Evolutionary conservation across 192 early-diverging fungal species (phyloP).

Genomic region (Dissophora globulifera): DNA sequence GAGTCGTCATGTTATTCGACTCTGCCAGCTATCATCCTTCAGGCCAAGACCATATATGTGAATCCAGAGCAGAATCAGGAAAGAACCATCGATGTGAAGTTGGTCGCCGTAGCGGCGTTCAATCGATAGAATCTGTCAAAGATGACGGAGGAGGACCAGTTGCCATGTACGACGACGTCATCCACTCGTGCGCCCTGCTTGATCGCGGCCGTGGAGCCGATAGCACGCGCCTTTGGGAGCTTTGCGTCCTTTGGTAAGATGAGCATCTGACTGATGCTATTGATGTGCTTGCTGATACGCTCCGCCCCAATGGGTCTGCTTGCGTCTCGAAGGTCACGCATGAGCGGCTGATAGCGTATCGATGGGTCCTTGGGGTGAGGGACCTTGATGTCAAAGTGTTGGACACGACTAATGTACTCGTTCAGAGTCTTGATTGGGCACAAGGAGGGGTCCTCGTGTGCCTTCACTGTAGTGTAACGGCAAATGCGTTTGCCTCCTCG

Average conservation of each 20-base stretch:
- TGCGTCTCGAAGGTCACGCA: slow-evolving; percentile 1
- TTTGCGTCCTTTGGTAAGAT: neutral
- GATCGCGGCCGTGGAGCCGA: slow-evolving; percentile 2
- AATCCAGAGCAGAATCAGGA: slow-evolving; percentile 2
- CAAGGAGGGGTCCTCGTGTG: neutral
- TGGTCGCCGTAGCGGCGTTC: neutral
- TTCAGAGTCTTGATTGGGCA: slow-evolving; percentile 16
- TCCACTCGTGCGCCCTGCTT: neutral
- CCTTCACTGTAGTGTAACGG: neutral
- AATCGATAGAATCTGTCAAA: slow-evolving; percentile 14
- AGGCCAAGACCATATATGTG: neutral
- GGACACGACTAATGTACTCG: neutral
- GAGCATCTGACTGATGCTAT: neutral
- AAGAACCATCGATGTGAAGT: neutral
- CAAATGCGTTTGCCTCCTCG: slow-evolving; percentile 8
- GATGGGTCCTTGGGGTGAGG: slow-evolving; percentile 12
- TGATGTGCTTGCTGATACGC: neutral
- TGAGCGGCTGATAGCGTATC: neutral
- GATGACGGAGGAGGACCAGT: slow-evolving; percentile 12
- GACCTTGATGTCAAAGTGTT: neutral
- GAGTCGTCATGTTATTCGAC: neutral
- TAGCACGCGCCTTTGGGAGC: neutral
- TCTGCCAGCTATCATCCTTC: neutral
- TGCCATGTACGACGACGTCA: slow-evolving; percentile 10
- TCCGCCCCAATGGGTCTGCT: neutral